These are phyloP conservation scores for Dendrobium nobile DNA, from an alignment of 106 monocot species.

Conservation along the genomic window DNA sequence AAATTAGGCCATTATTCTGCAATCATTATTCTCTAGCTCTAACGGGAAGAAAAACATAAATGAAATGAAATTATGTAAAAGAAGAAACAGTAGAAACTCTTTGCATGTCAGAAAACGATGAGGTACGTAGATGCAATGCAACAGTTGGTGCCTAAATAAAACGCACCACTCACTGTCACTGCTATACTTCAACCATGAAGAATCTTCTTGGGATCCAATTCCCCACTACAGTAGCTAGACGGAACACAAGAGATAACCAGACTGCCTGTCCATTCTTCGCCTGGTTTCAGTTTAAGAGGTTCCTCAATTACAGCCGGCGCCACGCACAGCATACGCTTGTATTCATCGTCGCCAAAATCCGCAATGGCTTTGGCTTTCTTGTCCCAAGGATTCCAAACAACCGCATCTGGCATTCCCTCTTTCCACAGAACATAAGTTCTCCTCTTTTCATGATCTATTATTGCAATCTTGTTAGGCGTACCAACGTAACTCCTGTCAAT, in stretches of 20 bases:
- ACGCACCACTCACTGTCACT: neutral
- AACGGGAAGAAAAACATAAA: neutral
- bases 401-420: constrained; percentile 82
- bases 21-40: neutral
- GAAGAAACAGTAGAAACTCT: neutral
- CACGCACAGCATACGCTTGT: constrained; percentile 51
- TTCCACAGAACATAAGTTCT: constrained; percentile 66
- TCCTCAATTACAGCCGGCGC: constrained; percentile 51
- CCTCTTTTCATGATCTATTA: constrained; percentile 79
- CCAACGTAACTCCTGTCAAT: constrained; percentile 56
- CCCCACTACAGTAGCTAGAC: constrained; percentile 50
- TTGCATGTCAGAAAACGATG: neutral
- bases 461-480: constrained; percentile 64
- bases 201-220: constrained; percentile 36
- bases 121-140: neutral
- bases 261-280: constrained; percentile 62
- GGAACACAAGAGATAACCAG: constrained; percentile 40
- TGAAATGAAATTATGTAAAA: neutral
- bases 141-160: neutral
- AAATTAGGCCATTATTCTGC: neutral
- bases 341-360: constrained; percentile 56
- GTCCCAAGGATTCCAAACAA: constrained; percentile 67
- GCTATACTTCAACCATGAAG: constrained; percentile 18
- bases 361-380: constrained; percentile 50
- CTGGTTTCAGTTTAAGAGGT: constrained; percentile 39